Evolutionary conservation across 345 rosid genomes (phyloP), one percentile per base, ranked within the genome.

Genomic region (Clausena lansium): DNA sequence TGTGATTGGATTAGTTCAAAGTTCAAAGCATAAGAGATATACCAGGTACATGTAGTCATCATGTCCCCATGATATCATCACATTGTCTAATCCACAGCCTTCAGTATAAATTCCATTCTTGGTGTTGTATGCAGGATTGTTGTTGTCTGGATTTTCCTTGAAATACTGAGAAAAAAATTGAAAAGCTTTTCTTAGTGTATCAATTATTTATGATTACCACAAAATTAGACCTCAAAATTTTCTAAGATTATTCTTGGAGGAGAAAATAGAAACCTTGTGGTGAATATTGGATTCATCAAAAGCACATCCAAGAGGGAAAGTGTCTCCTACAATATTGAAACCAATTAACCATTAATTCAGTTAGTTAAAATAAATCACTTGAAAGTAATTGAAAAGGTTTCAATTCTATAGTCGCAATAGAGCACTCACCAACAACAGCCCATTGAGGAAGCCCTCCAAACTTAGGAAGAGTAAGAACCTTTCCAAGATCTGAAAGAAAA

Each of bases 381-480:
- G 14, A 41, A 41, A 41, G 50, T 11, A 41, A 11, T 11, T 41
- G 50, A 10, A 41, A 41, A 0, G 4, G 13, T 11, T 41, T 41
- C 50, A 41, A 41, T 41, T 41, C 15, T 41, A 11, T 11, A 11
- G 13, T 41, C 50, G 10, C 50, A 41, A 11, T 11, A 41, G 50
- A 41, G 50, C 50, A 55, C 88, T 83, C 58, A 91, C 97, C 97
- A 38, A 91, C 97, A 45, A 92, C 97, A 70, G 95, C 95, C 97
- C 97, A 94, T 28, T 92, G 98, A 36, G 97, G 94, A 74, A 91
- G 97, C 62, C 70, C 86, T 67, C 97, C 98, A 64, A 92, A 94
- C 57, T 85, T 83, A 4, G 98, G 97, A 22, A 82, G 91, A 64
- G 84, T 81, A 6, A 92, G 93, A 75, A 94, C 93, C 80, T 94